phyloP scores from a whole-genome alignment of 2,329 filamentous ascomycete genomes.

The Aspergillus sp. region DNA sequence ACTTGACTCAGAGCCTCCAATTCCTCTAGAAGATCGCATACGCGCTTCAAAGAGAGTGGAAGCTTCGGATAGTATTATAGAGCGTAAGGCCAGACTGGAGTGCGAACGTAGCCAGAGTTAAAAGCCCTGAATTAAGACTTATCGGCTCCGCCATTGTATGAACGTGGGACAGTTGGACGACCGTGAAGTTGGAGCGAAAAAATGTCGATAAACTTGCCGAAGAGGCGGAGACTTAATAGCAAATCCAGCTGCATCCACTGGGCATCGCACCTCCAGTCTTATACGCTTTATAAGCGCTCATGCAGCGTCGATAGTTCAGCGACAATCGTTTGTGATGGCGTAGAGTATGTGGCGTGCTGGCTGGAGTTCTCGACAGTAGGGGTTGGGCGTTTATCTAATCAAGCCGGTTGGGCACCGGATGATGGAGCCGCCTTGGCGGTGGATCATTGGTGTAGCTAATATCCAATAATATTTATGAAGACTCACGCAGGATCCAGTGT shows the following conservation, averaged over 20 bases:
- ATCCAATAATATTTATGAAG: not conserved
- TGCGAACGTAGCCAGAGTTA: conserved; percentile 39
- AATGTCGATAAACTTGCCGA: not conserved
- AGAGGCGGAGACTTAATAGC: not conserved
- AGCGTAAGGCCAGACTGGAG: conserved; percentile 40
- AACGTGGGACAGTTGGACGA: not conserved
- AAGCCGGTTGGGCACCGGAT: not conserved
- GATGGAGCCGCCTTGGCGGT: not conserved
- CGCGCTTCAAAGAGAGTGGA: conserved; percentile 34
- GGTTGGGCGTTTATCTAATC: conserved; percentile 1
- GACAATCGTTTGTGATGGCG: not conserved
- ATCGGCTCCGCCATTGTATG: conserved; percentile 39
- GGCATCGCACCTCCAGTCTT: not conserved
- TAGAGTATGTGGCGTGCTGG: not conserved
- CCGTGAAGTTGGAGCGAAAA: not conserved
- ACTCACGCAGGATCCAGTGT: not conserved
- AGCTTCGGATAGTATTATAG: conserved; percentile 39
- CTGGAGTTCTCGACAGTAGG: not conserved
- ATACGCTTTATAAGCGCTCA: not conserved
- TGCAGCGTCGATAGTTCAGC: not conserved
- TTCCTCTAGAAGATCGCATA: conserved; percentile 44
- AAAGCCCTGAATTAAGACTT: conserved; percentile 37
- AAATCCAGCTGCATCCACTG: not conserved
- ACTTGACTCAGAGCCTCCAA: conserved; percentile 39
- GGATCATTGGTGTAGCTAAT: not conserved